Evolutionary conservation across 2,329 filamentous ascomycete species (phyloP).

Genomic region (Trichoderma sp.): DNA sequence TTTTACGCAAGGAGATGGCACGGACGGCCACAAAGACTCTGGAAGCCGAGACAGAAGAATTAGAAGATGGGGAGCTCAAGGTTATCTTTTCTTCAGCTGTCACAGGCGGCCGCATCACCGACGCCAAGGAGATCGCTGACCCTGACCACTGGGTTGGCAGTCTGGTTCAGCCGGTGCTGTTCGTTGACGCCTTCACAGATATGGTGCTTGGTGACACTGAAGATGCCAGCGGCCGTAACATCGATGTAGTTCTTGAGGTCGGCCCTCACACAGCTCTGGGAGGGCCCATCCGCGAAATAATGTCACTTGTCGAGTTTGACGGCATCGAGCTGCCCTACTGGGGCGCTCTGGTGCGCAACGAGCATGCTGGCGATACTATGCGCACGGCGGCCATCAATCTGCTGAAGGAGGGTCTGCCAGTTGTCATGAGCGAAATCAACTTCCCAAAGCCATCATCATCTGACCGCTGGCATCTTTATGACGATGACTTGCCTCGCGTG

Average conservation of each 20-base stretch:
- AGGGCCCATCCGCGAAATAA: slow-evolving; percentile 16
- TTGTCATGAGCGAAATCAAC: neutral
- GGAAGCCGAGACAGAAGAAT: neutral
- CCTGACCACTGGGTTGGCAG: slow-evolving; percentile 28
- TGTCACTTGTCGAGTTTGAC: slow-evolving; percentile 23
- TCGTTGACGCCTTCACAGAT: slow-evolving; percentile 12
- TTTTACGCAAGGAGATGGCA: neutral
- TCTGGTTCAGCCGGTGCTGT: slow-evolving; percentile 27
- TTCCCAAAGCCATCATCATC: neutral
- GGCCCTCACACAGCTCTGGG: neutral
- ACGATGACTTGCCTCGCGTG: neutral
- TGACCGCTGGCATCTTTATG: neutral
- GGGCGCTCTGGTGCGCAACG: neutral
- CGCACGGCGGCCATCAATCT: neutral
- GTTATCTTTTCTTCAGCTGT: slow-evolving; percentile 29
- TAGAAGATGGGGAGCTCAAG: neutral
- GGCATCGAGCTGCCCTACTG: neutral
- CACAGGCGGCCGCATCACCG: slow-evolving; percentile 25
- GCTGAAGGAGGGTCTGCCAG: neutral
- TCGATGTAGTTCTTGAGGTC: neutral
- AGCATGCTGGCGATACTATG: neutral
- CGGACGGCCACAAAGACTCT: neutral
- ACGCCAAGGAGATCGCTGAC: neutral
- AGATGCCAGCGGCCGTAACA: neutral
- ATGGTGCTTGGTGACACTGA: neutral